Conservation (phyloP, 345 rosid genomes). For the Eucalyptus virginea region DNA sequence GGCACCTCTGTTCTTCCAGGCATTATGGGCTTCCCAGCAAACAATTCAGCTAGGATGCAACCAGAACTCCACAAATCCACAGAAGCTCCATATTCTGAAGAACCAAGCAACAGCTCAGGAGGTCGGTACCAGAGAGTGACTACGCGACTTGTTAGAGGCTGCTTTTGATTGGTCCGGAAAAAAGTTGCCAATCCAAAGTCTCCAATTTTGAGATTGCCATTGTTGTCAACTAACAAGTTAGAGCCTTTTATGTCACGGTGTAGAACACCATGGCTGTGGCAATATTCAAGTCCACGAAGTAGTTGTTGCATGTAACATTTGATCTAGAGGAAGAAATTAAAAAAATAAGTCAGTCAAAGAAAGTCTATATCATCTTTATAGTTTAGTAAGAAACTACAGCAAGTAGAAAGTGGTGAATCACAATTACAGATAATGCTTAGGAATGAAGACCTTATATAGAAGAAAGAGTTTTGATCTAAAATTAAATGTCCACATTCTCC, state of each 20-base stretch:
- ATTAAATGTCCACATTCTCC: background rate
- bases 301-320: conserved; percentile 54
- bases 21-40: conserved; percentile 55
- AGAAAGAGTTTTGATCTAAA: background rate
- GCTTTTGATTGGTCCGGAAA: conserved; percentile 19
- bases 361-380: background rate
- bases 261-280: conserved; percentile 43
- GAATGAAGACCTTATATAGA: background rate
- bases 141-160: conserved; percentile 49
- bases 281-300: conserved; percentile 37
- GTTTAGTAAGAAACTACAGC: background rate
- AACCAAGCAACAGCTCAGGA: conserved; percentile 55
- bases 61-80: conserved; percentile 57
- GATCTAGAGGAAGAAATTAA: conserved; percentile 12
- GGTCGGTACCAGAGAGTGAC: conserved; percentile 56
- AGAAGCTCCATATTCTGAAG: conserved; percentile 35
- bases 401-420: background rate
- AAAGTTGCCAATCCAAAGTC: conserved; percentile 50
- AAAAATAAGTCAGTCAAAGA: background rate
- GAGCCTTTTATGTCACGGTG: conserved; percentile 53
- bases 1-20: conserved; percentile 57
- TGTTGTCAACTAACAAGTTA: conserved; percentile 23
- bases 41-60: conserved; percentile 53
- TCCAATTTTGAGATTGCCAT: conserved; percentile 40
- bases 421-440: background rate